Conservation (phyloP, 2,329 filamentous ascomycete genomes). For the Raffaelea albimanens region DNA sequence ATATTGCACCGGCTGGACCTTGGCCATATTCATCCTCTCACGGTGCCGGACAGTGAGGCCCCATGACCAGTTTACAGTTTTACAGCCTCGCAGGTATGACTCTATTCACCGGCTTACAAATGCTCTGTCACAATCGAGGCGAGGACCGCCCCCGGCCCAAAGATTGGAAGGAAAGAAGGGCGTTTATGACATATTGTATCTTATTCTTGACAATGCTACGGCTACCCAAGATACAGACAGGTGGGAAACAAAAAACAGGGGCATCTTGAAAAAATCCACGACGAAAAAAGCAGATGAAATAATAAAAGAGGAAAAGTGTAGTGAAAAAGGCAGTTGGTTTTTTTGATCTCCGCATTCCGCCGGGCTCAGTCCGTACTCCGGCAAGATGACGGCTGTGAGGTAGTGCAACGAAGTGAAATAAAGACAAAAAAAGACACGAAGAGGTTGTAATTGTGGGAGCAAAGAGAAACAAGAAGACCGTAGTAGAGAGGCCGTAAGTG, state of each 20-base stretch:
- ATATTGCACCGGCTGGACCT: too few species aligned
- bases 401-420: neutral
- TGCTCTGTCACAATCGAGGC: too few species aligned
- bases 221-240: neutral
- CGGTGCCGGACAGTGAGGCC: too few species aligned
- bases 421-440: neutral
- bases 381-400: neutral
- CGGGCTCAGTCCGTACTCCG: slow-evolving; percentile 5
- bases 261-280: neutral
- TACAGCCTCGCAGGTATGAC: too few species aligned
- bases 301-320: neutral
- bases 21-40: too few species aligned
- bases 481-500: neutral
- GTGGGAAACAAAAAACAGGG: neutral
- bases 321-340: neutral
- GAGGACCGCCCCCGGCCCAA: too few species aligned
- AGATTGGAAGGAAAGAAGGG: too few species aligned
- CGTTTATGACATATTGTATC: neutral
- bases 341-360: slow-evolving; percentile 1
- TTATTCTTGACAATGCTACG: neutral
- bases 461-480: neutral
- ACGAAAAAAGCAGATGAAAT: neutral
- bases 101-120: too few species aligned
- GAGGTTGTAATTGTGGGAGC: too few species aligned
- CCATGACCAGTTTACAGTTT: too few species aligned